Percentiles rank a stretch among this genome's conserved stretches.
phyloP scores from a whole-genome alignment of 1,284 basidiomycete species.

The Fomitiporia mediterranea region DNA sequence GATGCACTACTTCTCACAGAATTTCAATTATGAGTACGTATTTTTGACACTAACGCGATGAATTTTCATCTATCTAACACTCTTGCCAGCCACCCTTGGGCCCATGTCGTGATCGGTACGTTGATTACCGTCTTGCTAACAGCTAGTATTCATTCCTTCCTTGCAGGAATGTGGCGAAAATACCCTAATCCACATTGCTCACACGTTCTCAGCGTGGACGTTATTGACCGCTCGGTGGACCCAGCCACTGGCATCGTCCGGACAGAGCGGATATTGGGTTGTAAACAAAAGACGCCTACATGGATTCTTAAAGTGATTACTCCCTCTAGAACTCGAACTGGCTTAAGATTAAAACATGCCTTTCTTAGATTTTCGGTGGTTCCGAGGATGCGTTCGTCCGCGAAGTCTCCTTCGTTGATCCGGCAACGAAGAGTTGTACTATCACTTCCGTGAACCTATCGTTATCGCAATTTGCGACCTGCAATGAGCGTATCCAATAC shows the following conservation, averaged over 20 bases:
- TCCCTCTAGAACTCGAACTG: slow-evolving; percentile 15
- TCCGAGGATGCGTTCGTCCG: slow-evolving; percentile 92
- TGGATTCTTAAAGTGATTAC: slow-evolving; percentile 76
- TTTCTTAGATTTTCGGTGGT: slow-evolving; percentile 72
- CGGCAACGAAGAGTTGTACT: slow-evolving; percentile 67
- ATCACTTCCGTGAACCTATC: slow-evolving; percentile 90
- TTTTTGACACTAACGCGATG: background rate
- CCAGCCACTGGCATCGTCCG: slow-evolving; percentile 81
- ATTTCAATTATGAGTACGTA: slow-evolving; percentile 28
- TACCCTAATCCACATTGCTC: slow-evolving; percentile 93
- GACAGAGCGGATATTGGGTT: slow-evolving; percentile 81
- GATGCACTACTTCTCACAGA: slow-evolving; percentile 26
- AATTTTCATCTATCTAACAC: slow-evolving; percentile 11
- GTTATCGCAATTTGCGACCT: slow-evolving; percentile 84
- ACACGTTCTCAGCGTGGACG: slow-evolving; percentile 90
- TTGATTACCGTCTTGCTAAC: background rate
- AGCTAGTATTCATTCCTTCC: background rate
- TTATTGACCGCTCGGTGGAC: slow-evolving; percentile 79
- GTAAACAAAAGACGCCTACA: slow-evolving; percentile 77
- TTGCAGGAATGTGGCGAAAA: slow-evolving; percentile 78
- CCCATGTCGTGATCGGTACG: slow-evolving; percentile 70
- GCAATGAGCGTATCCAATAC: slow-evolving; percentile 88
- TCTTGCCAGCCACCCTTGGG: slow-evolving; percentile 83
- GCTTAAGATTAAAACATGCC: slow-evolving; percentile 11
- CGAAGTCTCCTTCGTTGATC: slow-evolving; percentile 90